phyloP scores from a whole-genome alignment of 768 basidiomycete genomes.

The Suillus subalutaceus region DNA sequence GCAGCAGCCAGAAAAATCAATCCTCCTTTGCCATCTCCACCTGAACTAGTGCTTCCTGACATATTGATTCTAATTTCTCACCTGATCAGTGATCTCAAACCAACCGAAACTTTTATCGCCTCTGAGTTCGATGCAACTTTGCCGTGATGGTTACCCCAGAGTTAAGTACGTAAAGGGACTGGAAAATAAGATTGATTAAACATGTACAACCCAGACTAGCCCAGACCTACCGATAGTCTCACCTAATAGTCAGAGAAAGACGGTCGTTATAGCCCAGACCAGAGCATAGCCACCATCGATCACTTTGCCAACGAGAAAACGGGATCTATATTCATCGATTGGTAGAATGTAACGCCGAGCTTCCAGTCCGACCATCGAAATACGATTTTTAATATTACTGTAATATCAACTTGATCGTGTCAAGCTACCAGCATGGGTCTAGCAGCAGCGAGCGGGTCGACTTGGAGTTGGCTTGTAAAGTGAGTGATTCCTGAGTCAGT shows the following conservation, averaged over 20 bases:
- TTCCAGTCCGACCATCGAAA: neutral
- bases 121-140: neutral
- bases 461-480: no score
- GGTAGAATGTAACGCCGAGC: neutral
- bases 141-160: neutral
- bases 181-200: neutral
- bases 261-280: no score
- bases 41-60: no score
- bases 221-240: no score
- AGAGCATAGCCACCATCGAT: neutral
- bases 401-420: no score
- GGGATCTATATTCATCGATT: no score
- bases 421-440: no score
- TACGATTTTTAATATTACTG: neutral
- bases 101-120: neutral
- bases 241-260: no score
- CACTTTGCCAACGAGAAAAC: neutral
- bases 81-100: neutral
- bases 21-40: neutral
- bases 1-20: neutral
- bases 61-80: no score
- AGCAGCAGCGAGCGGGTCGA: no score
- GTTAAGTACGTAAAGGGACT: neutral
- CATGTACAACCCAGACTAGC: neutral
- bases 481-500: no score